Conservation (phyloP, 768 basidiomycete species). For the Hygrophoropsis aurantiaca region DNA sequence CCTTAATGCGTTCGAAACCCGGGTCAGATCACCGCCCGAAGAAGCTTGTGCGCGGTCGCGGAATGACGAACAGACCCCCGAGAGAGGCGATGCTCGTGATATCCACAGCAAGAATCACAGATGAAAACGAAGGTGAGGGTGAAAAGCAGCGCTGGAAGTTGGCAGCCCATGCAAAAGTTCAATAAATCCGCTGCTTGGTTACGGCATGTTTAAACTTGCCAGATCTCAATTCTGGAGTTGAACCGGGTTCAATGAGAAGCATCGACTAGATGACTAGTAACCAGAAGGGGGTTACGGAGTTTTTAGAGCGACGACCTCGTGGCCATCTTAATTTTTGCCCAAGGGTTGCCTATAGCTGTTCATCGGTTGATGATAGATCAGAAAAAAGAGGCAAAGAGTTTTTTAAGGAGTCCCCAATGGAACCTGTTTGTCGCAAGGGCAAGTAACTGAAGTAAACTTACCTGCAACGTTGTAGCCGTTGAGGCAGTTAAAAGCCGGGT, state of each 20-base stretch:
- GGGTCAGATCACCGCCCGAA: conserved; percentile 8
- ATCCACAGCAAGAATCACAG: background rate
- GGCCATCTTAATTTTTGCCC: background rate
- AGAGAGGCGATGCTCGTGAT: background rate
- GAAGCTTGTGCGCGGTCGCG: background rate
- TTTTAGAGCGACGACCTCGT: background rate
- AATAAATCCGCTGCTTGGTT: background rate
- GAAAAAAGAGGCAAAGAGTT: no score
- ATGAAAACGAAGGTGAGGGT: conserved; percentile 8
- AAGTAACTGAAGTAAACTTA: no score
- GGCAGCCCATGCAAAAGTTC: no score
- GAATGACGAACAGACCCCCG: conserved; percentile 3
- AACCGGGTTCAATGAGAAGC: background rate
- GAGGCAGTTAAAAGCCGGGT: no score
- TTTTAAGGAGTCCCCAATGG: no score
- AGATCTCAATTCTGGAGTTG: background rate
- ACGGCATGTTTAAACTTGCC: conserved; percentile 1
- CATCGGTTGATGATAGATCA: no score
- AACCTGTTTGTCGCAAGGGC: no score
- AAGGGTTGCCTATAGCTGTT: no score
- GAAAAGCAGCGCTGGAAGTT: background rate
- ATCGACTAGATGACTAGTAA: no score
- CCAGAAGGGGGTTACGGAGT: background rate
- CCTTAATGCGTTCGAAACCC: conserved; percentile 4
- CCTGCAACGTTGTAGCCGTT: no score